Base-by-base conservation (phyloP, 2,329 filamentous ascomycete species). In the Drechslerella stenobrocha region DNA sequence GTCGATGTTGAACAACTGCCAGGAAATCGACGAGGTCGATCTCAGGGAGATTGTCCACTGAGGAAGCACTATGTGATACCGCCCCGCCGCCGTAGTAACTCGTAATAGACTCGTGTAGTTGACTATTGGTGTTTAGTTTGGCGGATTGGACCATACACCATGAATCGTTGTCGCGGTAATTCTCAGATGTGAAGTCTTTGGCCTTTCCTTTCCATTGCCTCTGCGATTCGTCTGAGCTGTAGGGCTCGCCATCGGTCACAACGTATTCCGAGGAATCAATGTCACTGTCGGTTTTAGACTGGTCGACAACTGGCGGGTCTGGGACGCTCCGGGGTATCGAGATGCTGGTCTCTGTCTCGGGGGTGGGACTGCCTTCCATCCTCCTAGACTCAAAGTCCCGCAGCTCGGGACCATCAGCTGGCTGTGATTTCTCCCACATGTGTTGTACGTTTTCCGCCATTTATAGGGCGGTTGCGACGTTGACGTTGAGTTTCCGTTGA, bases 21-120 rank as follows among this genome's bases (percentile, higher is more conserved):
- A 55, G 37, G 13, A 55, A 32, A 30, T 40, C 51, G n/a, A 55
- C 13, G 11, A 55, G 51, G 22, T 55, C 51, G 30, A 15, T 13
- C 32, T 1, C 23, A 34, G 18, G 8, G 3, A 18, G 18, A 13
- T n/a, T 35, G 30, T 52, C 30, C 6, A 15, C 23, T 8, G 30
- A 23, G 3, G 28, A 35, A 23, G 50, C 50, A 7, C 50, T 52
- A 11, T 23, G 42, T 26, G 50, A 34, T 8, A 37, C 11, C 1
- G 37, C 32, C 2, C 32, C 50, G 11, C 32, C 32, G 28, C 37
- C 37, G 18, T 52, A 52, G 34, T 52, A 37, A 18, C 48, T 52
- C 15, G 24, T 22, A 18, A 22, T 18, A 20, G 37, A 42, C 37
- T 42, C 37, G 37, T 42, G 2, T 42, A 18, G 37, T 18, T 18